Conservation (phyloP, 176 grass and related monocot species). For the Metroxylon sagu region DNA sequence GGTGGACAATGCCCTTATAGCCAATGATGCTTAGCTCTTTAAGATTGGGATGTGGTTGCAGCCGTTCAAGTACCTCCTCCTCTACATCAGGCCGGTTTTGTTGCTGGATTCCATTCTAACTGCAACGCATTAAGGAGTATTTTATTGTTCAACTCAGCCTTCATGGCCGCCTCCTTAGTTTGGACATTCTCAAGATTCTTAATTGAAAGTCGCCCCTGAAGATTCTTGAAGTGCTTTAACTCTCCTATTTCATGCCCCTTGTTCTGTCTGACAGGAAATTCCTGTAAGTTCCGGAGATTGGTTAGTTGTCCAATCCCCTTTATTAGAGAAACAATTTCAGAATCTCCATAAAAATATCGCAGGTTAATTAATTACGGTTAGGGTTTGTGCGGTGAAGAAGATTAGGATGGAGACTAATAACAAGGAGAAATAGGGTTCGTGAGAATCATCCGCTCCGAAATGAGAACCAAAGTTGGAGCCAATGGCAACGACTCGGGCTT, state of each 20-base stretch:
- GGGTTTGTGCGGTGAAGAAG: too few relatives aligned
- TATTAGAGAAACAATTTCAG: constrained; percentile 23
- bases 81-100: constrained; percentile 3
- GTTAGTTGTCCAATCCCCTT: constrained; percentile 26
- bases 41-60: constrained; percentile 25
- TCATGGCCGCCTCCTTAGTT: constrained; percentile 17
- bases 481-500: too few relatives aligned
- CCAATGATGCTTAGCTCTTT: constrained; percentile 28
- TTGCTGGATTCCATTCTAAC: constrained; percentile 15
- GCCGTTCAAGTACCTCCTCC: constrained; percentile 20
- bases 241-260: constrained; percentile 20
- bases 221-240: constrained; percentile 30
- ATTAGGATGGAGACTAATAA: too few relatives aligned
- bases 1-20: constrained; percentile 29
- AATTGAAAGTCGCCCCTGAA: constrained; percentile 25
- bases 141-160: constrained; percentile 32
- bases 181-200: constrained; percentile 32
- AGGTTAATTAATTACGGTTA: constrained; percentile 38
- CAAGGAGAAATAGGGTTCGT: too few relatives aligned
- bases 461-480: too few relatives aligned
- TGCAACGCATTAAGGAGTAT: constrained; percentile 5
- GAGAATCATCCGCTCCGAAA: too few relatives aligned
- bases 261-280: constrained; percentile 28
- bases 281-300: constrained; percentile 28
- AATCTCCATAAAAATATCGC: constrained; percentile 19